Percentiles rank a stretch among this genome's conserved stretches.
Evolutionary conservation across 2,329 filamentous ascomycete species (phyloP).

Genomic region (Ceratocystis eucalypticola): DNA sequence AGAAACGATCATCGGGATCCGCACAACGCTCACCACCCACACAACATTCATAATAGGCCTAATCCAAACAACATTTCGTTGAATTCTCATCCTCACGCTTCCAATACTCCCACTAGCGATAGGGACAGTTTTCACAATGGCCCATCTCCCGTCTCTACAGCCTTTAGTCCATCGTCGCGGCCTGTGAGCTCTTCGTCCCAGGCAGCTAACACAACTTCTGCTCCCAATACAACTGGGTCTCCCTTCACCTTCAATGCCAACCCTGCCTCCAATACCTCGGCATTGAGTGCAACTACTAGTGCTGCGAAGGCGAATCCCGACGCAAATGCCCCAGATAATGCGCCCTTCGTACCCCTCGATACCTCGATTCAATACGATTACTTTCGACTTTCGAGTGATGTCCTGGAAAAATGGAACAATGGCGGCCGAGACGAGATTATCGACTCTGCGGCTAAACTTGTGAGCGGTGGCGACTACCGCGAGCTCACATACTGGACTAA

Average conservation of each 20-base stretch:
- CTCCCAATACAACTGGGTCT: not conserved
- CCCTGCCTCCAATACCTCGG: conserved; percentile 20
- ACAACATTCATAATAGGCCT: conserved; percentile 30
- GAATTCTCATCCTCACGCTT: not conserved
- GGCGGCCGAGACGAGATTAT: conserved; percentile 55
- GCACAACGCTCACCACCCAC: conserved; percentile 26
- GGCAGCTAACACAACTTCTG: not conserved
- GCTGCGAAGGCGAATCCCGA: not conserved
- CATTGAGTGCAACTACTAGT: conserved; percentile 7
- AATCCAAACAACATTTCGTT: conserved; percentile 6
- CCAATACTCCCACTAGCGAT: not conserved
- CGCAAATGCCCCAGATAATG: not conserved
- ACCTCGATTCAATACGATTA: conserved; percentile 12
- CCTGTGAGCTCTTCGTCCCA: conserved; percentile 19
- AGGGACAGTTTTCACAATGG: conserved; percentile 10
- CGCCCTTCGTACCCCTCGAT: conserved; percentile 11
- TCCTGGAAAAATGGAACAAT: conserved; percentile 52
- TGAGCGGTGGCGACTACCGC: conserved; percentile 52
- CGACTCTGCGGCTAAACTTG: conserved; percentile 49
- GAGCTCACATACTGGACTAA: conserved; percentile 64
- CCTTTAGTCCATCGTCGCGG: conserved; percentile 11
- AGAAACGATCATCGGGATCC: conserved; percentile 41
- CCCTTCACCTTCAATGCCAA: conserved; percentile 10
- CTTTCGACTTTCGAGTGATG: conserved; percentile 51
- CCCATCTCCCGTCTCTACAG: conserved; percentile 14